Conservation (phyloP, 192 early-diverging fungal species). For the Backusella psychrophila region DNA sequence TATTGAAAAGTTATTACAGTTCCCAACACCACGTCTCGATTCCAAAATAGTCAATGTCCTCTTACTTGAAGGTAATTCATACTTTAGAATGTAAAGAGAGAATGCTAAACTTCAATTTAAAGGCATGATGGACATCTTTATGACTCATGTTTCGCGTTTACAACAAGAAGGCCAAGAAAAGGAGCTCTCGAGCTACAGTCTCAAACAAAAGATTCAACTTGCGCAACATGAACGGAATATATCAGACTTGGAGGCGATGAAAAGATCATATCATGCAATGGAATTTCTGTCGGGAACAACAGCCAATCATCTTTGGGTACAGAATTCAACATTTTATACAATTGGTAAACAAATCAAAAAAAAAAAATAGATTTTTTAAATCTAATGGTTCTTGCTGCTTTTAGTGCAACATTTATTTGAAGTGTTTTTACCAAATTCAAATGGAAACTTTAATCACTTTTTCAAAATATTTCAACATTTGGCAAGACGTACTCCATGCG, state of each 20-base stretch:
- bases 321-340: slow-evolving; percentile 19
- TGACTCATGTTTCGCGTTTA: slow-evolving; percentile 27
- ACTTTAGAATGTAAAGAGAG: too few relatives aligned
- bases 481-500: slow-evolving; percentile 23
- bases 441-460: slow-evolving; percentile 37
- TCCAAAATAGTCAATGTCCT: slow-evolving; percentile 35
- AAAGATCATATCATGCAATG: slow-evolving; percentile 40
- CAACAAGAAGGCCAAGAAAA: neutral
- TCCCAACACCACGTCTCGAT: slow-evolving; percentile 29
- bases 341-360: slow-evolving; percentile 33
- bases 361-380: too few relatives aligned
- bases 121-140: slow-evolving; percentile 38
- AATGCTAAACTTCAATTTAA: too few relatives aligned
- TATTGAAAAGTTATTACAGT: slow-evolving; percentile 28
- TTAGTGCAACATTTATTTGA: slow-evolving; percentile 21
- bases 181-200: neutral
- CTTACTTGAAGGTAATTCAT: slow-evolving; percentile 30
- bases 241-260: slow-evolving; percentile 26
- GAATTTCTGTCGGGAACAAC: slow-evolving; percentile 29
- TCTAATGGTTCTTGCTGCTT: too few relatives aligned
- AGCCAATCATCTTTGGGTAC: slow-evolving; percentile 29
- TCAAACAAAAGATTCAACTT: slow-evolving; percentile 5
- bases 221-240: slow-evolving; percentile 19
- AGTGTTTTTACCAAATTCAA: slow-evolving; percentile 22
- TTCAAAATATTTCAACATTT: slow-evolving; percentile 32